Evolutionary conservation across 2,329 filamentous ascomycete species (phyloP), one percentile per base, ranked within the genome.

Genomic region (Trichoderma afroharzianum): DNA sequence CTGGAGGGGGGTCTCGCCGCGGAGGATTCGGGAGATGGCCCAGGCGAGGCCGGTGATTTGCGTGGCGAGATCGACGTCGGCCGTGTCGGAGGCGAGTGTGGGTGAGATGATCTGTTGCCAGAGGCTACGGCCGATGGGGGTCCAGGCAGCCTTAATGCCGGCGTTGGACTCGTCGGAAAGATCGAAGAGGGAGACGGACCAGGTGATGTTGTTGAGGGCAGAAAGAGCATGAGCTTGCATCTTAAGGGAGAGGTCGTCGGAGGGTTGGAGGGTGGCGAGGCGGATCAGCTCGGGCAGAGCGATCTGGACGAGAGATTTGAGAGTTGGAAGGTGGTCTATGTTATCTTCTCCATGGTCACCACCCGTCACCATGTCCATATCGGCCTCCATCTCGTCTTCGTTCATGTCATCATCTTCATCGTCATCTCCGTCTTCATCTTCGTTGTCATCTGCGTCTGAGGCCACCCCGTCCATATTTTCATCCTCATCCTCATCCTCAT

Each of bases 191-290:
- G 88, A 89, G 53, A 91, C 82, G 12, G 89, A 90, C 89, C 90
- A 92, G 68, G 90, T 84, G 68, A 92, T 87, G 79, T 92, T 92
- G 82, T 88, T 91, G 72, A 92, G 83, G 18, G 88, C 86, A 2
- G 88, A 86, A 28, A 92, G 80, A 21, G 90, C 87, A 74, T 86
- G 84, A 24, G 79, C 79, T 73, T 87, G 87, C 53, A 91, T 80
- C 7, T 82, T 77, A 14, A 83, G 78, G 18, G 81, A 76, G 33
- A 84, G 82, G 24, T 85, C 83, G 68, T 81, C 80, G 11, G 78
- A 76, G 11, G 83, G 80, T 12, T 81, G 78, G 7, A 84, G 78
- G 68, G 81, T 81, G 39, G 83, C 80, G 24, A 87, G 82, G 24
- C 84, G 83, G 71, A 88, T 80, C 62, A 89, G 79, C 72, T 86